Evolutionary conservation across 1,139 yeast genomes (phyloP).

Genomic region (Kodamaea derodonti): DNA sequence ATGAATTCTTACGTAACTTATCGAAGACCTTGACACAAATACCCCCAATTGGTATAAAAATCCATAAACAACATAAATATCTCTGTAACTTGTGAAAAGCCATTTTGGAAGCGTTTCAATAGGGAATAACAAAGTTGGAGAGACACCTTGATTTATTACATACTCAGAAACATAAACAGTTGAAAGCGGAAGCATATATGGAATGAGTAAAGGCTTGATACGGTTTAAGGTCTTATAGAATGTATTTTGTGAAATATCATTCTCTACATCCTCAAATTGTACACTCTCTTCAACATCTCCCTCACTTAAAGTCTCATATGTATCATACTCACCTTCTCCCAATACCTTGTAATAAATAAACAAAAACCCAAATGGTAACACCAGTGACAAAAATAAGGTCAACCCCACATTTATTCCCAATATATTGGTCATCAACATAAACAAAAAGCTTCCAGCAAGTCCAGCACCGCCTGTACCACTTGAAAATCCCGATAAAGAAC

Average conservation of each 20-base stretch:
- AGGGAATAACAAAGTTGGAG: conserved; percentile 83
- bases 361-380: conserved; percentile 37
- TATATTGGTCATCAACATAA: conserved; percentile 38
- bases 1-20: conserved; percentile 56
- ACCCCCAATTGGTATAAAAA: conserved; percentile 91
- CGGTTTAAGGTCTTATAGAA: conserved; percentile 7
- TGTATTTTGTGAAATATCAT: background rate
- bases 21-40: conserved; percentile 82
- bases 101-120: conserved; percentile 58
- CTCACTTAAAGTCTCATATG: background rate
- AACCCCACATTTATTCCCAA: conserved; percentile 28
- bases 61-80: conserved; percentile 91
- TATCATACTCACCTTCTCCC: conserved; percentile 9
- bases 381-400: conserved; percentile 30
- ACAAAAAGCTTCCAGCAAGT: conserved; percentile 62
- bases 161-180: conserved; percentile 86
- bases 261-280: background rate
- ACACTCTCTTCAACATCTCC: background rate
- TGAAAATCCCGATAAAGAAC: conserved; percentile 80
- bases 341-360: conserved; percentile 25
- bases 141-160: conserved; percentile 83
- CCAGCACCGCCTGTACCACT: conserved; percentile 98
- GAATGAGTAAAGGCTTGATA: conserved; percentile 51
- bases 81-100: conserved; percentile 65
- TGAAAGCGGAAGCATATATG: conserved; percentile 79